A percentile compares a stretch with the other conserved stretches of the same genome.
These are phyloP conservation scores for Pelargonium nanum DNA, from an alignment of 345 rosid species.

Conservation along the genomic window DNA sequence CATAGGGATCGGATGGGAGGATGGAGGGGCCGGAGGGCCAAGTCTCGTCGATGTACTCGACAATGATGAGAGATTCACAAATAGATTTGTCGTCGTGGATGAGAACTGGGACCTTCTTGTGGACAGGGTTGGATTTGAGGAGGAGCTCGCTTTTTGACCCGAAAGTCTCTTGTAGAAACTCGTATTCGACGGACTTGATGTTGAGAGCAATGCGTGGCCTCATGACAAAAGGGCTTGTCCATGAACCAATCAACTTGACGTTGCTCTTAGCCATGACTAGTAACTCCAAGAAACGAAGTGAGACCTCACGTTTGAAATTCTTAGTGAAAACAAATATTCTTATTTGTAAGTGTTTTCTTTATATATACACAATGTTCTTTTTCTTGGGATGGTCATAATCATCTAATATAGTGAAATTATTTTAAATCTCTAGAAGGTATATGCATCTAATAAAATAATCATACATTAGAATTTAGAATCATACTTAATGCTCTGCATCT, in stretches of 20 bases:
- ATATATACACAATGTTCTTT: too few relatives aligned
- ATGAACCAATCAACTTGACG: constrained; percentile 54
- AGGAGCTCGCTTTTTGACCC: constrained; percentile 53
- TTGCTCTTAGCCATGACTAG: constrained; percentile 22
- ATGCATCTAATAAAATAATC: too few relatives aligned
- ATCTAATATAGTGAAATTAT: too few relatives aligned
- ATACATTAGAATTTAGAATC: too few relatives aligned
- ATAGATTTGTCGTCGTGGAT: constrained; percentile 47
- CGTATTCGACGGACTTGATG: constrained; percentile 50
- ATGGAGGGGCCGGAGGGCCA: constrained; percentile 59
- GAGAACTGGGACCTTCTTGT: constrained; percentile 74
- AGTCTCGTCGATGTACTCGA: constrained; percentile 54
- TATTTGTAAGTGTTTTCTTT: too few relatives aligned
- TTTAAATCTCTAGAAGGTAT: too few relatives aligned
- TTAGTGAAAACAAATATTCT: too few relatives aligned
- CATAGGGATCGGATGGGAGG: constrained; percentile 55
- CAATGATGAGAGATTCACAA: constrained; percentile 61
- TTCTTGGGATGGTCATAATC: too few relatives aligned
- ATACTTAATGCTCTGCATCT: too few relatives aligned
- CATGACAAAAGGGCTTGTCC: constrained; percentile 75
- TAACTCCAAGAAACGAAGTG: too few relatives aligned
- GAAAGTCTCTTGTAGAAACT: constrained; percentile 43
- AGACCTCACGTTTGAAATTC: too few relatives aligned
- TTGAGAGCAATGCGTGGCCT: constrained; percentile 65
- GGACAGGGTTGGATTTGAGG: constrained; percentile 57